Evolutionary conservation across 805 yeast genomes (phyloP), one percentile per base, ranked within the genome.

Genomic region (Yarrowia sp.): DNA sequence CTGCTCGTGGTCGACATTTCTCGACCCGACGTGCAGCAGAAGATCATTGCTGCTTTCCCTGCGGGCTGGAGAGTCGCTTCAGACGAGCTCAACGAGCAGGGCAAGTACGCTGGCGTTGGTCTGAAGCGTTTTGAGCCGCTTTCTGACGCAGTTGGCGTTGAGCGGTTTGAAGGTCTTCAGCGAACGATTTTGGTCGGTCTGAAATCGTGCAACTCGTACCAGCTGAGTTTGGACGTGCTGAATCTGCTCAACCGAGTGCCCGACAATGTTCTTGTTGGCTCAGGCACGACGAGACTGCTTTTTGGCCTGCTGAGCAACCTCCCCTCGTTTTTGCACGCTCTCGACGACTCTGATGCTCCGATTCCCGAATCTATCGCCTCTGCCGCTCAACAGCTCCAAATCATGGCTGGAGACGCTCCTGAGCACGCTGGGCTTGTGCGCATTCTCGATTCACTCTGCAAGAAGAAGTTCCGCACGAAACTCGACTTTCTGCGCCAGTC

Each of bases 121-220:
- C 19, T 55, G 38, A 38, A 39, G 27, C 61, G 61, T 10, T 55
- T 55, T 29, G 47, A 55, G 38, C 29, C 46, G 0, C 19, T 55
- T 14, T 14, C 14, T 2, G 47, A 55, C 8, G 61, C 38, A 4
- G 61, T 18, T 14, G 44, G 61, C 0, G 41, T 55, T 9, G 46
- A 97, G 0, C 81, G 85, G 62, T 94, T 91, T 72, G 93, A 87
- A 69, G 98, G 98, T 0, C 76, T 94, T 6, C 96, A 91, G 68
- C 85, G 82, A 46, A 79, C 87, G 18, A 84, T 92, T 0, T 77
- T 90, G 81, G 82, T 84, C 47, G 99, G 99, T 0, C 75, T 96
- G 62, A 76, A 97, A 60, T 91, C 97, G 0, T 77, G 91, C 0
- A 83, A 84, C 56, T 82, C 97, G 0, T 88, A 86, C 76, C 96